phyloP scores from a whole-genome alignment of 148 eudicot genomes.

The Amaranthus cruentus region DNA sequence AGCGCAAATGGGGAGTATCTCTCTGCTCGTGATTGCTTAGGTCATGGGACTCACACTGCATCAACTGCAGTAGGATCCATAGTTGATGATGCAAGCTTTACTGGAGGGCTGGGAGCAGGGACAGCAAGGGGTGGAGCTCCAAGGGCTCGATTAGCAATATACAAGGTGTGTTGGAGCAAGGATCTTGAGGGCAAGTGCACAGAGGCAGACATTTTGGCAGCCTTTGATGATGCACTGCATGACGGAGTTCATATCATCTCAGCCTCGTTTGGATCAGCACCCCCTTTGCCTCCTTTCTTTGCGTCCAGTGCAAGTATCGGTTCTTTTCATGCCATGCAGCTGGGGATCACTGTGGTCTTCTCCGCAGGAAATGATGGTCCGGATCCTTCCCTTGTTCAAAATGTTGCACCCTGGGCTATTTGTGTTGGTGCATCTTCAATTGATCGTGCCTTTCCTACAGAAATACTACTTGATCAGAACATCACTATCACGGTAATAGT shows the following conservation, averaged over 20 bases:
- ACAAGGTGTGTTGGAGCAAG: slow-evolving; percentile 8
- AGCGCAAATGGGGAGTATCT: not conserved
- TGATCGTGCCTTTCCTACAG: slow-evolving; percentile 25
- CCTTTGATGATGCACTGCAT: slow-evolving; percentile 49
- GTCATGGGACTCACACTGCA: slow-evolving; percentile 20
- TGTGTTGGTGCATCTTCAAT: slow-evolving; percentile 33
- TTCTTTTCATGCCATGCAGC: slow-evolving; percentile 37
- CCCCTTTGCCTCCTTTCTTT: too few relatives aligned
- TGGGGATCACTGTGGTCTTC: slow-evolving; percentile 36
- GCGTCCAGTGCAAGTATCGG: slow-evolving; percentile 12
- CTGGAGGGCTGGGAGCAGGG: not conserved
- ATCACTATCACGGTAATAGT: not conserved
- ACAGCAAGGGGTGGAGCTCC: slow-evolving; percentile 20
- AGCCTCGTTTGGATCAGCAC: slow-evolving; percentile 25
- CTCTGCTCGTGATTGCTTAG: slow-evolving; percentile 17
- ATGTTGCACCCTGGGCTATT: slow-evolving; percentile 53
- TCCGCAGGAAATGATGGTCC: not conserved
- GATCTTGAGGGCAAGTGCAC: slow-evolving; percentile 13
- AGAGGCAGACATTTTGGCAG: slow-evolving; percentile 25
- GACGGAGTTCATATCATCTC: slow-evolving; percentile 63
- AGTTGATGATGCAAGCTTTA: not conserved
- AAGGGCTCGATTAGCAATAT: slow-evolving; percentile 13
- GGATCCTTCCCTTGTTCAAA: not conserved
- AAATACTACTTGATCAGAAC: slow-evolving; percentile 28
- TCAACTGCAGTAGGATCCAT: slow-evolving; percentile 14